Evolutionary conservation across 2,329 filamentous ascomycete species (phyloP).

Genomic region (Colletotrichum tofieldiae): DNA sequence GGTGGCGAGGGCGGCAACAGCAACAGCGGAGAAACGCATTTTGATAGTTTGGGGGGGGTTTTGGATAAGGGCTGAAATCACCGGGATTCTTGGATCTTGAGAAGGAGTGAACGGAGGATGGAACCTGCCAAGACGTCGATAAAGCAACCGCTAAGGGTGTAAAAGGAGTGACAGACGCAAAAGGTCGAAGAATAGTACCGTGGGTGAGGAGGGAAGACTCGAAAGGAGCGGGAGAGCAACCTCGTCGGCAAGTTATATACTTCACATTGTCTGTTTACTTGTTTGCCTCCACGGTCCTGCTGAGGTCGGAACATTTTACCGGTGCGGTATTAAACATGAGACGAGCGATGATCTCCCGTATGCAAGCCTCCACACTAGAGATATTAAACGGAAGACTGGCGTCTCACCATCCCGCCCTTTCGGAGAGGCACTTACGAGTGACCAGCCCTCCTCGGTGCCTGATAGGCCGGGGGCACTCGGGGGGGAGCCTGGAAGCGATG

Average conservation of each 20-base stretch:
- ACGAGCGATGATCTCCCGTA: constrained; percentile 42
- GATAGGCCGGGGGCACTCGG: background rate
- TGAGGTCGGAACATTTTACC: constrained; percentile 22
- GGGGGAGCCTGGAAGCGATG: background rate
- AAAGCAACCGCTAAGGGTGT: constrained; percentile 24
- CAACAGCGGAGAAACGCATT: constrained; percentile 42
- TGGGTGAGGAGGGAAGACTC: background rate
- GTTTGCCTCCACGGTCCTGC: constrained; percentile 5
- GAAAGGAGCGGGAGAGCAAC: background rate
- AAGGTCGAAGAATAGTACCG: constrained; percentile 15
- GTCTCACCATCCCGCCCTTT: constrained; percentile 23
- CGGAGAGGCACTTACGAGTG: background rate
- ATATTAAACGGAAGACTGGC: constrained; percentile 21
- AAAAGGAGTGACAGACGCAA: constrained; percentile 37
- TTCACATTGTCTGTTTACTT: background rate
- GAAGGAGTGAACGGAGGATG: constrained; percentile 38
- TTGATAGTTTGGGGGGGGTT: constrained; percentile 9
- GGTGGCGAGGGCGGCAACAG: constrained; percentile 36
- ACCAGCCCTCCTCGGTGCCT: background rate
- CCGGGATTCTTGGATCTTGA: constrained; percentile 26
- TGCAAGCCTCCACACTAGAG: constrained; percentile 38
- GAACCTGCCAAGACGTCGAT: constrained; percentile 41
- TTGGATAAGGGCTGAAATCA: constrained; percentile 21
- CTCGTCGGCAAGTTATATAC: constrained; percentile 23
- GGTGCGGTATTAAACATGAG: constrained; percentile 36